Evolutionary conservation across 768 basidiomycete genomes (phyloP), one percentile per base, ranked within the genome.

Genomic region (Auriscalpium orientale): DNA sequence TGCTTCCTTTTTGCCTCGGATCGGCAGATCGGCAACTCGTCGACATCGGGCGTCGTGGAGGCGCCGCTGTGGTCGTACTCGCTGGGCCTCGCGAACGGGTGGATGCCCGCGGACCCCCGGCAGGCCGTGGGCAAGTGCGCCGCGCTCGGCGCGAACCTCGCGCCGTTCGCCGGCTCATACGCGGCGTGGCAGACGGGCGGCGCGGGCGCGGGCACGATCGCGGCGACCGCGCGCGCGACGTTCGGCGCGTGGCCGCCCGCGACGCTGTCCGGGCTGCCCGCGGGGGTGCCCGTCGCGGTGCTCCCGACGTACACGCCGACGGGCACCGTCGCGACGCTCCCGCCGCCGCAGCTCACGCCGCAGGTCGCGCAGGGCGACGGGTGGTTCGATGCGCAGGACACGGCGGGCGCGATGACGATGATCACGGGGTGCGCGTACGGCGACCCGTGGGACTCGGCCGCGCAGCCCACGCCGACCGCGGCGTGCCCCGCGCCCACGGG

Each of bases 51-150:
- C 48, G 74, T 62, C 4, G 75, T 81, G 6, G 70, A 78, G 58
- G 66, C 79, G 8, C 83, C 85, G 0, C 71, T 83, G 60, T 89
- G 87, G 87, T 83, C 82, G 18, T 89, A 88, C 71, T 70, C 81
- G 64, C 80, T 85, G 66, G 78, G 82, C 9, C 80, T 92, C 49
- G 72, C 79, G 56, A 75, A 87, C 53, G 91, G 91, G 21, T 91
- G 87, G 84, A 81, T 91, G 40, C 89, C 91, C 8, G 66, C 68
- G 1, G 87, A 93, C 74, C 90, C 90, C 16, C 75, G 89, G 46
- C 68, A 62, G 6, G 79, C 82, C 22, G 58, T 74, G n/a, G 91
- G 93, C 64, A 68, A 77, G 45, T 97, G 93, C 67, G 72, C 64
- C 21, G 71, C 76, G 3, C 68, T 87, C 13, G 84, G 81, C 20